phyloP scores from a whole-genome alignment of 371 early-diverging fungal genomes.

The Mortierella sp. region DNA sequence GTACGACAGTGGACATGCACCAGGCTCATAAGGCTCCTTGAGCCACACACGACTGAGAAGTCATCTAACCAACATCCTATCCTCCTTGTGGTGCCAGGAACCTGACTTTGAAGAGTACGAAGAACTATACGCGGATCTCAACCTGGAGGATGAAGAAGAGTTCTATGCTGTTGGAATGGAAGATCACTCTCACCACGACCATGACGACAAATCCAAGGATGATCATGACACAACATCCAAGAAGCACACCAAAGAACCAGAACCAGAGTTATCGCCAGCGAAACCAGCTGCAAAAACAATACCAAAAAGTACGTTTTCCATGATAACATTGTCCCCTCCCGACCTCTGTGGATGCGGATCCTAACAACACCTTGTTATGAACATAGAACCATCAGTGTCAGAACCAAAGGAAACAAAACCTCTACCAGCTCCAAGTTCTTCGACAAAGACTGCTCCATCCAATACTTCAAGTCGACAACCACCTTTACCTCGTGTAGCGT shows the following conservation, averaged over 20 bases:
- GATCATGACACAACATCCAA: conserved; percentile 43
- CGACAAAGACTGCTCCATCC: conserved; percentile 28
- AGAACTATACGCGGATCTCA: conserved; percentile 90
- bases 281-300: conserved; percentile 22
- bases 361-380: neutral
- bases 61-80: too few relatives aligned
- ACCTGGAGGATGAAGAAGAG: conserved; percentile 91
- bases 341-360: too few relatives aligned
- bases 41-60: too few relatives aligned
- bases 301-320: conserved; percentile 39
- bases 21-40: too few relatives aligned
- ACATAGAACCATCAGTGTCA: conserved; percentile 32
- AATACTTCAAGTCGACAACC: conserved; percentile 28
- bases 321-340: neutral
- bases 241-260: conserved; percentile 54
- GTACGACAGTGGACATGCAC: conserved; percentile 23
- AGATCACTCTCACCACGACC: conserved; percentile 56
- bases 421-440: conserved; percentile 22
- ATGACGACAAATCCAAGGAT: conserved; percentile 39
- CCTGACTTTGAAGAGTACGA: conserved; percentile 94
- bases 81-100: conserved; percentile 60
- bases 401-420: conserved; percentile 47
- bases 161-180: conserved; percentile 71
- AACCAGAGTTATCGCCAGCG: conserved; percentile 44
- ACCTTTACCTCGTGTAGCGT: conserved; percentile 28